Base-by-base conservation (phyloP, 805 yeast species). In the Blastobotrys parvus region DNA sequence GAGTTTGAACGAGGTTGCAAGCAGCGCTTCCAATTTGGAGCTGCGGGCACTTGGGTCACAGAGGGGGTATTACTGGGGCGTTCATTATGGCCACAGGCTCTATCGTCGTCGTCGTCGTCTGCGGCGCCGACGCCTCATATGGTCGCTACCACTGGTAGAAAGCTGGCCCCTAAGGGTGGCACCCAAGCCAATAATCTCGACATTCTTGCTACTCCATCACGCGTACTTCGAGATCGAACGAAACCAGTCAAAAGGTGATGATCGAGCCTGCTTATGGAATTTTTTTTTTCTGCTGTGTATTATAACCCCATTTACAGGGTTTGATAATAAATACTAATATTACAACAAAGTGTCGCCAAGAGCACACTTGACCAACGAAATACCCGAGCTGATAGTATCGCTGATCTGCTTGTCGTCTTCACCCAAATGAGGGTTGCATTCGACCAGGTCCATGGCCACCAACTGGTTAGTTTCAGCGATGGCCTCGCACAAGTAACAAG, bases 281-380 rank as follows among this genome's bases (percentile, higher is more conserved):
- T n/a, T n/a, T n/a, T n/a, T n/a, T n/a, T n/a, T n/a, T n/a, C n/a
- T n/a, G n/a, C n/a, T n/a, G n/a, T n/a, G n/a, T n/a, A n/a, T n/a
- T n/a, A n/a, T n/a, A n/a, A n/a, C n/a, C n/a, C n/a, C n/a, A n/a
- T n/a, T n/a, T n/a, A n/a, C n/a, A n/a, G n/a, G n/a, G n/a, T n/a
- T n/a, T n/a, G n/a, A n/a, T n/a, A n/a, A n/a, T n/a, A n/a, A n/a
- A n/a, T n/a, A n/a, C n/a, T 11, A 17, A 18, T n/a, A 10, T 45
- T 70, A 82, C 51, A 83, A 64, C 44, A 90, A 65, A 2, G 95
- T 83, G 62, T 92, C 95, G 45, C 98, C 98, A 53, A 92, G 64
- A 1, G 97, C 95, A 69, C 97, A 88, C 62, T 94, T 77, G 42
- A 90, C 90, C 45, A 90, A 75, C 18, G 96, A 89, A 56, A 90